Percentiles rank a stretch among this genome's conserved stretches.
phyloP scores from a whole-genome alignment of 257 asterid species.

The Petrea volubilis region DNA sequence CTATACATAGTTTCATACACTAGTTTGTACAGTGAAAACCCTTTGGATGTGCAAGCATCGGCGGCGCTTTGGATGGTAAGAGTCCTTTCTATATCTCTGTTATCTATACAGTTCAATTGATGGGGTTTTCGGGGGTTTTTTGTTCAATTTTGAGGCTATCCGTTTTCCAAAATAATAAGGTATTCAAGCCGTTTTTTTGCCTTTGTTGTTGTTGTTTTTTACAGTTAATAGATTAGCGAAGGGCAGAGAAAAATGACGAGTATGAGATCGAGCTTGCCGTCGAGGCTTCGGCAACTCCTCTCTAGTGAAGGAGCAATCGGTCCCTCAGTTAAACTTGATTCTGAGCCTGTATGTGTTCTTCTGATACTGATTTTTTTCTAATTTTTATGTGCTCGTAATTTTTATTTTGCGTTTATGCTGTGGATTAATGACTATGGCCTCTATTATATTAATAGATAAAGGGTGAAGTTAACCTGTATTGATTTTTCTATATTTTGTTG shows the following conservation, averaged over 20 bases:
- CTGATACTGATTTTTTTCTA: neutral
- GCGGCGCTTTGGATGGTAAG: conserved; percentile 31
- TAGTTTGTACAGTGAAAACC: conserved; percentile 37
- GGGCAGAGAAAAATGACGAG: conserved; percentile 59
- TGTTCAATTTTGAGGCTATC: conserved; percentile 8
- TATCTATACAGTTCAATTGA: neutral
- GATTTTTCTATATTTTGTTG: neutral
- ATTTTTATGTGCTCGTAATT: neutral
- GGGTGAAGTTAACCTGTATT: conserved; percentile 4
- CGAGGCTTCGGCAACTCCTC: conserved; percentile 86
- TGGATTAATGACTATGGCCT: neutral
- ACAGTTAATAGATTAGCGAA: conserved; percentile 54
- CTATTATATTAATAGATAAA: neutral
- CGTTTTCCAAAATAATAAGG: conserved; percentile 26
- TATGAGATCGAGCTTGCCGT: conserved; percentile 92
- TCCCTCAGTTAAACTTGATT: conserved; percentile 77
- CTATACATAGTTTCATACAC: conserved; percentile 8
- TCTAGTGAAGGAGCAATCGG: conserved; percentile 82
- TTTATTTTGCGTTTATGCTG: neutral
- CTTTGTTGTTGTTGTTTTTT: conserved; percentile 3
- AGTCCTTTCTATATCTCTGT: neutral
- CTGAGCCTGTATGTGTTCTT: conserved; percentile 74
- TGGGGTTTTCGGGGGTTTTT: conserved; percentile 5
- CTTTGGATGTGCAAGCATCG: conserved; percentile 51
- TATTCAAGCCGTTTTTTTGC: conserved; percentile 14